phyloP scores from a whole-genome alignment of 768 basidiomycete species.

The Gymnopilus junonius region DNA sequence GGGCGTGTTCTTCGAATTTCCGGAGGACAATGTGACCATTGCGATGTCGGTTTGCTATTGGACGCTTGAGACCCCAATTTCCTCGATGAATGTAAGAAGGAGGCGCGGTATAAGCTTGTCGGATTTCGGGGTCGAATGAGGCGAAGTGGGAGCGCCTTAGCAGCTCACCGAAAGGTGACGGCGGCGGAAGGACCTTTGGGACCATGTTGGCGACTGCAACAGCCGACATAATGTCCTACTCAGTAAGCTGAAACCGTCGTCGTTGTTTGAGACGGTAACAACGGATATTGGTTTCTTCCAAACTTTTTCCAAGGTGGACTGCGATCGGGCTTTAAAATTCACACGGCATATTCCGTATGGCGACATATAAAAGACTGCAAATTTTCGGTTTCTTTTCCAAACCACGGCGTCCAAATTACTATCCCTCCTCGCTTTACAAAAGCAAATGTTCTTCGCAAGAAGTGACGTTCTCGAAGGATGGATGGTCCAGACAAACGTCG shows the following conservation, averaged over 20 bases:
- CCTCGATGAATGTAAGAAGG: slow-evolving; percentile 75
- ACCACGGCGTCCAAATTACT: slow-evolving; percentile 85
- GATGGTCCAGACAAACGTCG: slow-evolving; percentile 93
- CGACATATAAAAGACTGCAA: slow-evolving; percentile 35
- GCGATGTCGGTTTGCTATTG: slow-evolving; percentile 68
- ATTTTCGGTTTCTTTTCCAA: slow-evolving; percentile 20
- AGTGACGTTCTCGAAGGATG: slow-evolving; percentile 48
- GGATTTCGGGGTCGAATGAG: slow-evolving; percentile 74
- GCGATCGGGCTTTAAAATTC: slow-evolving; percentile 18
- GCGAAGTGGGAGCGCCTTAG: slow-evolving; percentile 85
- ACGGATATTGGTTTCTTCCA: background rate
- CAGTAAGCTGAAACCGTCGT: background rate
- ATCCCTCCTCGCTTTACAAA: slow-evolving; percentile 57
- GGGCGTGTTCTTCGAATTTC: slow-evolving; percentile 70
- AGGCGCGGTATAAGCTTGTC: slow-evolving; percentile 76
- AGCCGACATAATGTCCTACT: slow-evolving; percentile 27
- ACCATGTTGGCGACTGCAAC: slow-evolving; percentile 14
- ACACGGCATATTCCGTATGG: slow-evolving; percentile 22
- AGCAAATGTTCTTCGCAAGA: slow-evolving; percentile 28
- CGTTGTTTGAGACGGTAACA: slow-evolving; percentile 14
- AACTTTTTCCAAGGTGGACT: slow-evolving; percentile 14
- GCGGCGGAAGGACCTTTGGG: slow-evolving; percentile 37
- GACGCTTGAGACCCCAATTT: slow-evolving; percentile 87
- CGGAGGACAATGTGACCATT: slow-evolving; percentile 68
- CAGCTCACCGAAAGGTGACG: slow-evolving; percentile 77